These are phyloP conservation scores for Kwoniella botswanensis DNA, from an alignment of 768 basidiomycete genomes.

Conservation along the genomic window DNA sequence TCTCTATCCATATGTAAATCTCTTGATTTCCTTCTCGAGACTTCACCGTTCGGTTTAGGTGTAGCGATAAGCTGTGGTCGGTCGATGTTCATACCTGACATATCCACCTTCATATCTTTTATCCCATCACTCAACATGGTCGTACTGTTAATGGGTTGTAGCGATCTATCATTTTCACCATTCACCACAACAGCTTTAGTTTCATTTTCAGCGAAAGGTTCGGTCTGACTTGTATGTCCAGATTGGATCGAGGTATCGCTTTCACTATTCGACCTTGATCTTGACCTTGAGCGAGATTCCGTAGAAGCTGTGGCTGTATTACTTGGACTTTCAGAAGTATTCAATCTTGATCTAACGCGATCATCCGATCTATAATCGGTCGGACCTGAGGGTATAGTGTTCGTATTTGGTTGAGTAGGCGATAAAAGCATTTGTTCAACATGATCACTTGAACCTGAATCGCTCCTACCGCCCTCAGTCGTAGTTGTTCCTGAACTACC, in stretches of 20 bases:
- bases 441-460: constrained; percentile 21
- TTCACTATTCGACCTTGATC: constrained; percentile 17
- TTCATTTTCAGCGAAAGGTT: background rate
- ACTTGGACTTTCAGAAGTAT: constrained; percentile 2
- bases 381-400: background rate
- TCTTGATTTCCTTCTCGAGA: background rate
- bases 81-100: background rate
- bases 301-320: constrained; percentile 23
- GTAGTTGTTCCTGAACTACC: background rate
- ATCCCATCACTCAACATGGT: constrained; percentile 13
- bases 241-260: constrained; percentile 6
- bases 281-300: constrained; percentile 7
- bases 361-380: constrained; percentile 17
- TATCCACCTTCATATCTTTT: constrained; percentile 17
- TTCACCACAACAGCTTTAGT: background rate
- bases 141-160: background rate
- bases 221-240: constrained; percentile 8
- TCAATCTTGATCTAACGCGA: constrained; percentile 6
- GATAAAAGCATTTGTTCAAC: constrained; percentile 23
- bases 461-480: background rate
- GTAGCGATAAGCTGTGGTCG: no score
- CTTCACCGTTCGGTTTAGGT: background rate
- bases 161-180: background rate
- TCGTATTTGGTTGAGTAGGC: background rate
- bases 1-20: background rate